phyloP scores from a whole-genome alignment of 257 asterid genomes.

The Anisodus acutangulus region DNA sequence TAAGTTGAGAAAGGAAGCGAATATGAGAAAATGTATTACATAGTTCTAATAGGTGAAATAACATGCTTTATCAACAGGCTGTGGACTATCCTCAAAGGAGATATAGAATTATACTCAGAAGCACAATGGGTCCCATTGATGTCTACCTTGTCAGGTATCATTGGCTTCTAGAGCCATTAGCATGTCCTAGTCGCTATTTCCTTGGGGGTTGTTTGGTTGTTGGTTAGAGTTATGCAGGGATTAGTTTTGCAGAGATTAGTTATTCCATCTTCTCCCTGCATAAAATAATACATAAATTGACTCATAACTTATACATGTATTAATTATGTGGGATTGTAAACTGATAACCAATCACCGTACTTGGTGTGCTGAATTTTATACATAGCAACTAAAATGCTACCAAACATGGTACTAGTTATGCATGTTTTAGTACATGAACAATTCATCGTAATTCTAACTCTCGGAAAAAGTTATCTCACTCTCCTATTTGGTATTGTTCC shows the following conservation, averaged over 20 bases:
- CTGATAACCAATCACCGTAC: too few relatives aligned
- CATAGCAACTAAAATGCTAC: too few relatives aligned
- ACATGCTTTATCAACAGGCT: slow-evolving; percentile 51
- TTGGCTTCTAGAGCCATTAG: neutral
- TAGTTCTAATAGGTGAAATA: slow-evolving; percentile 35
- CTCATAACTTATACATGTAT: too few relatives aligned
- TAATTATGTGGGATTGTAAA: too few relatives aligned
- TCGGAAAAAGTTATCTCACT: neutral
- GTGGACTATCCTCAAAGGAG: slow-evolving; percentile 91
- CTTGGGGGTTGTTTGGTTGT: neutral
- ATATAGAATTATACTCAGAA: slow-evolving; percentile 91
- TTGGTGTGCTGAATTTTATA: too few relatives aligned
- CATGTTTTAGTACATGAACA: too few relatives aligned
- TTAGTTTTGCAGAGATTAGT: too few relatives aligned
- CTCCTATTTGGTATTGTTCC: slow-evolving; percentile 17
- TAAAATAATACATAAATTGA: too few relatives aligned
- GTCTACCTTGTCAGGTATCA: slow-evolving; percentile 92
- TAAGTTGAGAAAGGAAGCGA: slow-evolving; percentile 38
- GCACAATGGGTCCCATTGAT: slow-evolving; percentile 97
- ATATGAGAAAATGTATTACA: slow-evolving; percentile 28
- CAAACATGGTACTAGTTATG: too few relatives aligned
- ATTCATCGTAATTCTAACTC: neutral
- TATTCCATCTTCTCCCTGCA: too few relatives aligned
- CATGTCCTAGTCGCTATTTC: neutral
- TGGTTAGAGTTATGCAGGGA: too few relatives aligned